Percentiles rank a stretch among this genome's conserved stretches.
These are phyloP conservation scores for Jatropha podagrica DNA, from an alignment of 441 rosid genomes.

Conservation along the genomic window DNA sequence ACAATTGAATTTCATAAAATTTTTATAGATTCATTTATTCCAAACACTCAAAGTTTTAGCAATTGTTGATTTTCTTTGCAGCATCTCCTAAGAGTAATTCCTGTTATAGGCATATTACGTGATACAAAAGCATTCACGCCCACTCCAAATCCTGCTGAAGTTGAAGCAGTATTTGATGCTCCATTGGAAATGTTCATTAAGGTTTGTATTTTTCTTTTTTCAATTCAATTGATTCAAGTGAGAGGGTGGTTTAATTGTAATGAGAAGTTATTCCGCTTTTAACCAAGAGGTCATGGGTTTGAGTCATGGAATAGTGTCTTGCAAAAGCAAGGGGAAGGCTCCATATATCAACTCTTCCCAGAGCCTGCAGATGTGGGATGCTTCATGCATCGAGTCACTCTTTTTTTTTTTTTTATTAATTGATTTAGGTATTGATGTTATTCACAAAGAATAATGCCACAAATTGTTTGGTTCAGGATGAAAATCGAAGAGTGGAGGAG, in stretches of 20 bases:
- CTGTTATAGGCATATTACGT: slow-evolving; percentile 74
- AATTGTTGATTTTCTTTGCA: slow-evolving; percentile 36
- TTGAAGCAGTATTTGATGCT: slow-evolving; percentile 79
- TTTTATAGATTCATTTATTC: not conserved
- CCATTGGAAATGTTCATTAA: slow-evolving; percentile 92
- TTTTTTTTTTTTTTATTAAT: not conserved
- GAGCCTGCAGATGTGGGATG: too few species aligned
- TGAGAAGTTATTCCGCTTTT: too few species aligned
- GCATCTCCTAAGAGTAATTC: slow-evolving; percentile 87
- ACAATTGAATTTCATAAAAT: not conserved
- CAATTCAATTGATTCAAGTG: too few species aligned
- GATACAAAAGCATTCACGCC: slow-evolving; percentile 58
- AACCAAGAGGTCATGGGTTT: too few species aligned
- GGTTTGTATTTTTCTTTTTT: slow-evolving; percentile 39
- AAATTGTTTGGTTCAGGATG: slow-evolving; percentile 51
- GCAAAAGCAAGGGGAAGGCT: too few species aligned
- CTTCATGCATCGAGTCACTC: too few species aligned
- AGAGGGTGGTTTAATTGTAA: too few species aligned
- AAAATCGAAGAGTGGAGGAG: slow-evolving; percentile 68
- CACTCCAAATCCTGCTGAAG: slow-evolving; percentile 74
- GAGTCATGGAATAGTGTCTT: too few species aligned
- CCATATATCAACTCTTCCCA: too few species aligned
- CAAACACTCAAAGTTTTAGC: slow-evolving; percentile 17
- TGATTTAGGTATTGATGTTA: slow-evolving; percentile 9
- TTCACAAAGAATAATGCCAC: not conserved